These are phyloP conservation scores for Colletotrichum cereale DNA, from an alignment of 2,329 filamentous ascomycete genomes.

Conservation along the genomic window DNA sequence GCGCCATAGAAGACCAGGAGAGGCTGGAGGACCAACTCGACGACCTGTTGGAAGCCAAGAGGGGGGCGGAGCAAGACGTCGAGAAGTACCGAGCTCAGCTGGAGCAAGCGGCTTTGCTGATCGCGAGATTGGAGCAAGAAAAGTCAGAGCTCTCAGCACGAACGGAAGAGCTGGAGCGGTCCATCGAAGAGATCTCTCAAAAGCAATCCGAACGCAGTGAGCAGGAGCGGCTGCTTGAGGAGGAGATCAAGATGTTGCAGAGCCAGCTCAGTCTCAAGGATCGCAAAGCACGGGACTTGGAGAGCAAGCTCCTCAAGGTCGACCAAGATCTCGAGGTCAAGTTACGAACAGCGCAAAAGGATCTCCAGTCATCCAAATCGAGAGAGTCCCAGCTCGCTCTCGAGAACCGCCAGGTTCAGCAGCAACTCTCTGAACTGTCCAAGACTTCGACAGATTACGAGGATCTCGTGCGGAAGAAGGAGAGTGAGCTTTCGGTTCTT, in stretches of 20 bases:
- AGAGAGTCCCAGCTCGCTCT: slow-evolving; percentile 81
- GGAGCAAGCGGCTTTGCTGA: slow-evolving; percentile 91
- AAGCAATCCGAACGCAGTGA: slow-evolving; percentile 80
- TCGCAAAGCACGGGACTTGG: slow-evolving; percentile 88
- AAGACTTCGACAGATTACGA: slow-evolving; percentile 95
- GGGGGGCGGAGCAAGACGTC: slow-evolving; percentile 86
- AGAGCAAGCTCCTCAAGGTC: slow-evolving; percentile 83
- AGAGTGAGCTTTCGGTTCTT: slow-evolving; percentile 89
- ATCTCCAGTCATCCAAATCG: slow-evolving; percentile 79
- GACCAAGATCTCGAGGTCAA: slow-evolving; percentile 93
- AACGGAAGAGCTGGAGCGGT: slow-evolving; percentile 76
- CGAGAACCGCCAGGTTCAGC: slow-evolving; percentile 85
- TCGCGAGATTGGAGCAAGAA: slow-evolving; percentile 86
- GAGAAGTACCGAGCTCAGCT: slow-evolving; percentile 84
- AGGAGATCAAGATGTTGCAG: slow-evolving; percentile 90
- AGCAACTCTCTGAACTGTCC: slow-evolving; percentile 88
- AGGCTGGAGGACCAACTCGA: slow-evolving; percentile 94
- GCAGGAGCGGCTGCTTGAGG: slow-evolving; percentile 80
- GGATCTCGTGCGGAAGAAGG: slow-evolving; percentile 91
- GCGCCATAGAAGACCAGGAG: slow-evolving; percentile 94
- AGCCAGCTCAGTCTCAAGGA: slow-evolving; percentile 92
- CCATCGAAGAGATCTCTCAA: slow-evolving; percentile 77
- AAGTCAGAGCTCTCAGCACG: slow-evolving; percentile 80
- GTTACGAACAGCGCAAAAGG: slow-evolving; percentile 81
- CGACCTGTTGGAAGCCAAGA: slow-evolving; percentile 88